These are phyloP conservation scores for Corylus avellana DNA, from an alignment of 306 rosid genomes.

Conservation along the genomic window DNA sequence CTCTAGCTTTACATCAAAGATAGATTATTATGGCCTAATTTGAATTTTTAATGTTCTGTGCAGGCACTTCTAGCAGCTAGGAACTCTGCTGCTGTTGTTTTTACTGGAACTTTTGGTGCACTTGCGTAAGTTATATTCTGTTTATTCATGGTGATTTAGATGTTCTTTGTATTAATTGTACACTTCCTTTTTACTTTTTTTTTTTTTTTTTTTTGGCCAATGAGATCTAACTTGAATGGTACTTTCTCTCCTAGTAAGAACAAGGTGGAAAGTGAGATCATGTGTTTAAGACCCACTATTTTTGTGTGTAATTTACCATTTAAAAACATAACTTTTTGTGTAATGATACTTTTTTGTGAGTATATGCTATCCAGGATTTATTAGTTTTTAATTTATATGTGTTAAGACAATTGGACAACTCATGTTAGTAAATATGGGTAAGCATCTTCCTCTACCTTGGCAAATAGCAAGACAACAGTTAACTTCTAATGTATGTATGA, in stretches of 20 bases:
- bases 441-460: neutral
- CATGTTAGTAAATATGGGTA: neutral
- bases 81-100: conserved; percentile 80
- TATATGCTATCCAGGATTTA: neutral
- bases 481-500: conserved; percentile 14
- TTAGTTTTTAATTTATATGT: conserved; percentile 8
- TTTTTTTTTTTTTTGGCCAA: neutral
- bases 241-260: neutral
- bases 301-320: no score
- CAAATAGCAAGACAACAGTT: conserved; percentile 3
- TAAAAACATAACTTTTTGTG: no score
- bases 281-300: neutral
- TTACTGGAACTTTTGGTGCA: conserved; percentile 88
- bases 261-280: neutral
- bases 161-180: conserved; percentile 22
- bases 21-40: conserved; percentile 12
- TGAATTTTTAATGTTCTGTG: conserved; percentile 34
- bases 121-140: conserved; percentile 82
- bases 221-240: neutral
- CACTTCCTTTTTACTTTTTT: conserved; percentile 18
- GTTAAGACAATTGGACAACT: conserved; percentile 15
- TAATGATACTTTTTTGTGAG: neutral
- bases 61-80: conserved; percentile 96
- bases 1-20: neutral
- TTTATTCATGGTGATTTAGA: conserved; percentile 50